Evolutionary conservation across 1,284 basidiomycete species (phyloP).

Genomic region (Apiotrichum gamsii): DNA sequence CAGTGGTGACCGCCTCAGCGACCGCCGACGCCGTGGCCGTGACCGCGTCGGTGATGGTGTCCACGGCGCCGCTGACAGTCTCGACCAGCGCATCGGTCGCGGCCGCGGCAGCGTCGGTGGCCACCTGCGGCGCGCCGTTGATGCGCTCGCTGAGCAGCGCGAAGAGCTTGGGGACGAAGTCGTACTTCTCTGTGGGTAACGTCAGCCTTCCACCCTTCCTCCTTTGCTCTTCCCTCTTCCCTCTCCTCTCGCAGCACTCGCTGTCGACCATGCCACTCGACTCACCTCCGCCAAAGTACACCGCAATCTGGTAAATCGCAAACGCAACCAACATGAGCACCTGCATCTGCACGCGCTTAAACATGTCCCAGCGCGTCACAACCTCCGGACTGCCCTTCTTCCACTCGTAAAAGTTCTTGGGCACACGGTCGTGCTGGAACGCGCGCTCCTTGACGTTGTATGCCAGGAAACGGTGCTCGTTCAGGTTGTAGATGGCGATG

Average conservation of each 20-base stretch:
- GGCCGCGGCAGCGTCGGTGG: too few relatives aligned
- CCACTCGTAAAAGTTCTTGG: slow-evolving; percentile 32
- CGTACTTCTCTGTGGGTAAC: slow-evolving; percentile 27
- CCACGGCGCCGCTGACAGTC: too few relatives aligned
- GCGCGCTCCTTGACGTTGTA: slow-evolving; percentile 31
- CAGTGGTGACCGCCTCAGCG: too few relatives aligned
- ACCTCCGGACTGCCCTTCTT: slow-evolving; percentile 20
- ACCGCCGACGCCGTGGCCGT: too few relatives aligned
- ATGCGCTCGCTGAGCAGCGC: slow-evolving; percentile 25
- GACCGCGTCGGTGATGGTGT: too few relatives aligned
- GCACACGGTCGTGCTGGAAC: slow-evolving; percentile 23
- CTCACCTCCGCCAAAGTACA: slow-evolving; percentile 33
- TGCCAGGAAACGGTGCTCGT: slow-evolving; percentile 36
- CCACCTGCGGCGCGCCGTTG: too few relatives aligned
- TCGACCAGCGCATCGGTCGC: too few relatives aligned
- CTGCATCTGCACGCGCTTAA: slow-evolving; percentile 22
- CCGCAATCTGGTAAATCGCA: slow-evolving; percentile 30
- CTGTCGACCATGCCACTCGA: too few relatives aligned
- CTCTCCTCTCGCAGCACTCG: too few relatives aligned
- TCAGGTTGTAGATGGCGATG: slow-evolving; percentile 44
- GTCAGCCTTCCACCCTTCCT: background rate
- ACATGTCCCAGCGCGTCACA: slow-evolving; percentile 9
- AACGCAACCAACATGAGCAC: slow-evolving; percentile 32
- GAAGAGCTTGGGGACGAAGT: slow-evolving; percentile 32
- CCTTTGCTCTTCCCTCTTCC: background rate